Conservation (phyloP, 2,329 filamentous ascomycete species). For the Colletotrichum sp. region DNA sequence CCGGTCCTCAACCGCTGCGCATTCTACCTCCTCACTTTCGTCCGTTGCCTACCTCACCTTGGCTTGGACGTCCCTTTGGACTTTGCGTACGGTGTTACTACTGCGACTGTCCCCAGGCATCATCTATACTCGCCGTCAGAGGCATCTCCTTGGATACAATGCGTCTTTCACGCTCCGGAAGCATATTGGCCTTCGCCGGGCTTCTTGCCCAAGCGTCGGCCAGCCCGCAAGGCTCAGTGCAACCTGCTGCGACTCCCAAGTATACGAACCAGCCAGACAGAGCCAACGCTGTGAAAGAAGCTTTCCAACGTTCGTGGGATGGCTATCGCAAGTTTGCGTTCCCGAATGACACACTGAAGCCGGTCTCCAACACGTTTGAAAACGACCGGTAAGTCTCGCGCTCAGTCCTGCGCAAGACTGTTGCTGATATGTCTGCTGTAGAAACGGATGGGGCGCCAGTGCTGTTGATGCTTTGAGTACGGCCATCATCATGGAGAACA, state of each 20-base stretch:
- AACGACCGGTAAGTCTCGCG: conserved; percentile 68
- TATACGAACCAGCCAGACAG: conserved; percentile 41
- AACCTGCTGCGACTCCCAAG: not conserved
- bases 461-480: conserved; percentile 83
- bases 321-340: conserved; percentile 78
- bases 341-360: conserved; percentile 76
- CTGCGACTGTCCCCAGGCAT: not conserved
- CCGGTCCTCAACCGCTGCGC: not conserved
- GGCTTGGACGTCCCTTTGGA: not conserved
- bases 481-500: conserved; percentile 76
- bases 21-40: not conserved
- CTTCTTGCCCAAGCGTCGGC: not conserved
- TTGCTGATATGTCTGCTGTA: conserved; percentile 37
- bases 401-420: not conserved
- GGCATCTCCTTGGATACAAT: not conserved
- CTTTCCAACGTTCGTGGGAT: conserved; percentile 74
- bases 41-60: not conserved
- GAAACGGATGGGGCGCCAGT: conserved; percentile 85
- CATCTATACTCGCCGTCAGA: not conserved
- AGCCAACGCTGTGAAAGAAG: conserved; percentile 67
- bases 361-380: conserved; percentile 66
- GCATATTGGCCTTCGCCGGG: not conserved
- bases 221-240: not conserved
- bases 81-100: not conserved
- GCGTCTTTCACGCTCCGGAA: not conserved